Percentiles rank a stretch among this genome's conserved stretches.
phyloP scores from a whole-genome alignment of 805 yeast species.

The Metschnikowia similis region DNA sequence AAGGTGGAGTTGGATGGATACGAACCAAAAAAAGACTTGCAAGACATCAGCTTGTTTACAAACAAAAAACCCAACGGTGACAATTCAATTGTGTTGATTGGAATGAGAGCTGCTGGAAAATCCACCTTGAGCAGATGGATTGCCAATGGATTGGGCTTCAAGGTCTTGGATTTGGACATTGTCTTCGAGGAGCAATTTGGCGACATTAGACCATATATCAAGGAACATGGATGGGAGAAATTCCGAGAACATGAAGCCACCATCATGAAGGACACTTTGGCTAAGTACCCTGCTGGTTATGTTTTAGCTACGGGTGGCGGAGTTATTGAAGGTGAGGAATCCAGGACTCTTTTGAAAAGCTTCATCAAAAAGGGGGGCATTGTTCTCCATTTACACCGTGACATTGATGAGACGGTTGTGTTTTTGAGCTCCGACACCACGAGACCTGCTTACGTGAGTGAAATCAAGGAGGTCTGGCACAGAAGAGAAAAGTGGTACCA shows the following conservation, averaged over 20 bases:
- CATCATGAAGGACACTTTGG: conserved; percentile 49
- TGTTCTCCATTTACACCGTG: conserved; percentile 88
- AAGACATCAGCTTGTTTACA: conserved; percentile 16
- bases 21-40: conserved; percentile 36
- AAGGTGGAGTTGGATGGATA: conserved; percentile 66
- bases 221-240: conserved; percentile 76
- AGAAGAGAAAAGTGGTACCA: conserved; percentile 77
- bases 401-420: conserved; percentile 70
- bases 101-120: conserved; percentile 98
- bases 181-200: conserved; percentile 55
- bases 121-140: conserved; percentile 80
- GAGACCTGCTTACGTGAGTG: conserved; percentile 84
- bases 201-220: conserved; percentile 59
- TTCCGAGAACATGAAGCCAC: conserved; percentile 68
- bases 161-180: conserved; percentile 71
- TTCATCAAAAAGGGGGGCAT: conserved; percentile 60
- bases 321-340: conserved; percentile 69
- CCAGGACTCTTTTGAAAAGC: conserved; percentile 58
- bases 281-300: conserved; percentile 41
- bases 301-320: conserved; percentile 97
- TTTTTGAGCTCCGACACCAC: conserved; percentile 74
- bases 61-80: conserved; percentile 34
- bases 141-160: conserved; percentile 62
- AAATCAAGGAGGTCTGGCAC: conserved; percentile 76
- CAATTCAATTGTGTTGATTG: conserved; percentile 73